phyloP scores from a whole-genome alignment of 805 yeast genomes.

The Pichia nakasei region DNA sequence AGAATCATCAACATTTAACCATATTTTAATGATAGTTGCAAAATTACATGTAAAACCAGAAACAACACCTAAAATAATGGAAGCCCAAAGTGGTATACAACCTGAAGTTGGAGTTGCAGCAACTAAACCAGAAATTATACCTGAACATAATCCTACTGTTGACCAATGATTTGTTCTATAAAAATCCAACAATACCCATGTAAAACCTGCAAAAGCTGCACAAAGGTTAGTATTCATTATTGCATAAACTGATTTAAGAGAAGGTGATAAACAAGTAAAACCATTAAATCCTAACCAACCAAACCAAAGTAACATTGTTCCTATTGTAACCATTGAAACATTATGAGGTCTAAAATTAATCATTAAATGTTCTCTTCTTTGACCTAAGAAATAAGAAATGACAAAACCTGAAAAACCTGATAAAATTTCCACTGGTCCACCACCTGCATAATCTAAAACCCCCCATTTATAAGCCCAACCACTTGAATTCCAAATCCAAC shows the following conservation, averaged over 20 bases:
- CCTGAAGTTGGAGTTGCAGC: constrained; percentile 98
- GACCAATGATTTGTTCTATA: constrained; percentile 87
- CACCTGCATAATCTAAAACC: constrained; percentile 94
- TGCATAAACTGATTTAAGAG: constrained; percentile 77
- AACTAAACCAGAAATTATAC: constrained; percentile 89
- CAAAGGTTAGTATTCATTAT: constrained; percentile 86
- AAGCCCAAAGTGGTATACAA: constrained; percentile 83
- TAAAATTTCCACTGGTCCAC: constrained; percentile 92
- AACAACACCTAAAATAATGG: constrained; percentile 72
- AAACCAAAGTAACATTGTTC: constrained; percentile 80
- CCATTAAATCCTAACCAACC: constrained; percentile 98
- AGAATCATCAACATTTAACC: constrained; percentile 80
- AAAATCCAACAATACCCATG: constrained; percentile 89
- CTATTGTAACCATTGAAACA: constrained; percentile 82
- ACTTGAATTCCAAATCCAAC: constrained; percentile 88
- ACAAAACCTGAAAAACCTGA: constrained; percentile 90
- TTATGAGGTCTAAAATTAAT: constrained; percentile 92
- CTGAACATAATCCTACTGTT: constrained; percentile 91
- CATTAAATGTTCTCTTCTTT: constrained; percentile 65
- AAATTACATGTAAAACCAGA: constrained; percentile 84
- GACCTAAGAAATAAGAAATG: constrained; percentile 70
- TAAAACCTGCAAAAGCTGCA: constrained; percentile 83
- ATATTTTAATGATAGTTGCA: constrained; percentile 77
- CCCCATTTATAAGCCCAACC: constrained; percentile 96
- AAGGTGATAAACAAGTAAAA: constrained; percentile 76